Evolutionary conservation across 2,329 filamentous ascomycete genomes (phyloP).

Genomic region (Sporothrix curviconia): DNA sequence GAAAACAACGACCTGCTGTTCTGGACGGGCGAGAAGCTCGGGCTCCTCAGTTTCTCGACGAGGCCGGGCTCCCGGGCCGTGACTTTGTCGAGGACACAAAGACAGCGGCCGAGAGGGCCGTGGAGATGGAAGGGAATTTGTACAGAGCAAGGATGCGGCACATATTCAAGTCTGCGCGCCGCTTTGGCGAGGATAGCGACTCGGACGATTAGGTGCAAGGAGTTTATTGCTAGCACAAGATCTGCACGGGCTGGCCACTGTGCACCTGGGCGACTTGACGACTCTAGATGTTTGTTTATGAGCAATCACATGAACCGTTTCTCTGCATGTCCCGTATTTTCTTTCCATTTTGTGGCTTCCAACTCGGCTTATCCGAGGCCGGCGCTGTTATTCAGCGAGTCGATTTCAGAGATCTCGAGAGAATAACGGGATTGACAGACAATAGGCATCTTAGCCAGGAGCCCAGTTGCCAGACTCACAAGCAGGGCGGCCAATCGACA

Average conservation of each 20-base stretch:
- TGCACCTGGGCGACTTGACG: too few species aligned
- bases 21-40: conserved; percentile 83
- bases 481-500: conserved; percentile 1
- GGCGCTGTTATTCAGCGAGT: too few species aligned
- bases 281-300: too few species aligned
- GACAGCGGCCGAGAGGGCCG: conserved; percentile 41
- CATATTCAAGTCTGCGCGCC: conserved; percentile 68
- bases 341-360: too few species aligned
- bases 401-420: too few species aligned
- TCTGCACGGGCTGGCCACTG: too few species aligned
- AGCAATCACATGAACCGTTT: too few species aligned
- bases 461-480: neutral
- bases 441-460: neutral
- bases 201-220: conserved; percentile 4
- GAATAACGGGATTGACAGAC: too few species aligned
- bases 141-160: conserved; percentile 68
- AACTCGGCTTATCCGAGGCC: too few species aligned
- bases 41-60: conserved; percentile 59
- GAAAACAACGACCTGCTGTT: conserved; percentile 67
- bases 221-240: too few species aligned
- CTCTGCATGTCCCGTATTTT: too few species aligned
- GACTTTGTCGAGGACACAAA: conserved; percentile 44
- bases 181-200: conserved; percentile 33
- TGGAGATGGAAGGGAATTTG: conserved; percentile 48
- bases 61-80: conserved; percentile 41